Conservation (phyloP, 768 basidiomycete species). For the Terana coerulea region DNA sequence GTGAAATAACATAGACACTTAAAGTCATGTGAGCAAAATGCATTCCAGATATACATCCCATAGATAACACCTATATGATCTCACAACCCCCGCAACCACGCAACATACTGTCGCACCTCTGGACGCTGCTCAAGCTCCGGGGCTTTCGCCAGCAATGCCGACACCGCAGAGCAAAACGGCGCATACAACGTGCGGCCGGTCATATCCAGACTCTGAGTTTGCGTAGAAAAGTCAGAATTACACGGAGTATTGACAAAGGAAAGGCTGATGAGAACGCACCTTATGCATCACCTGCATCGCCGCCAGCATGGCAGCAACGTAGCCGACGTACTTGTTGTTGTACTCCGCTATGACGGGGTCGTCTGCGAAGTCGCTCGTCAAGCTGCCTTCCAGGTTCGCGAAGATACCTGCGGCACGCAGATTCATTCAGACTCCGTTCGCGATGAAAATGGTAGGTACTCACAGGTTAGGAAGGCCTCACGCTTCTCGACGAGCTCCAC, state of each 20-base stretch:
- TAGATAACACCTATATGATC: no score
- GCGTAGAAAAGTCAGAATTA: not conserved
- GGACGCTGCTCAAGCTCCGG: no score
- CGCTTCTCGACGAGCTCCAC: constrained; percentile 31
- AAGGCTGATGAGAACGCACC: not conserved
- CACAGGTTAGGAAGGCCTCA: constrained; percentile 35
- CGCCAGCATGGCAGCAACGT: constrained; percentile 9
- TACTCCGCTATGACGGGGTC: not conserved
- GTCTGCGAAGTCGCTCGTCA: not conserved
- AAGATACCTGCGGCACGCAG: constrained; percentile 2
- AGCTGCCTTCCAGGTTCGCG: not conserved
- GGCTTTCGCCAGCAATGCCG: not conserved
- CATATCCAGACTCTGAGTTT: not conserved
- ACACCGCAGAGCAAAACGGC: not conserved
- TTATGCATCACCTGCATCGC: constrained; percentile 2
- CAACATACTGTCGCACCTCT: no score
- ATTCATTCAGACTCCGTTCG: not conserved
- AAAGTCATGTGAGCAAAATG: no score
- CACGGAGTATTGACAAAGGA: not conserved
- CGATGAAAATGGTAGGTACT: constrained; percentile 15
- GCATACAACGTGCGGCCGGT: not conserved
- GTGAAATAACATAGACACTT: no score
- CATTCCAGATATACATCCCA: no score
- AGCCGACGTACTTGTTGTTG: not conserved
- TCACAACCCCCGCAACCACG: no score